Percentiles rank a stretch among this genome's conserved stretches.
Conservation (phyloP, 2,329 filamentous ascomycete species). For the Blastomyces emzantsi region DNA sequence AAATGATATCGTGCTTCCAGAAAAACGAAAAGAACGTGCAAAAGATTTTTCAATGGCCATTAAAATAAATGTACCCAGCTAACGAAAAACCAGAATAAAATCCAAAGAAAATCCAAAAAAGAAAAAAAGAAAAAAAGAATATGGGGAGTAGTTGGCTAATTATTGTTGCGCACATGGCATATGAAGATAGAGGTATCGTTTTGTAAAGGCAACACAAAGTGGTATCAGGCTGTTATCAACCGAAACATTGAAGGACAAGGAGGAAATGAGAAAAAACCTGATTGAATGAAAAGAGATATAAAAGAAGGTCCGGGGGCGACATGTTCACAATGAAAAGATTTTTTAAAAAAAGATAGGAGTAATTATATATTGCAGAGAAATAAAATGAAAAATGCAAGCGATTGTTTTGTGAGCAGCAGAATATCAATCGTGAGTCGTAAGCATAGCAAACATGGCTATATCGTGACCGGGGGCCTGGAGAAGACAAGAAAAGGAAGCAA, state of each 20-base stretch:
- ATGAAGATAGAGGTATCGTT: background rate
- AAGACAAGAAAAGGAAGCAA: background rate
- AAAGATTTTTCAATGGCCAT: background rate
- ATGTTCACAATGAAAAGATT: background rate
- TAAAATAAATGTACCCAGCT: background rate
- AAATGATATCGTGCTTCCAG: background rate
- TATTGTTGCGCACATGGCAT: background rate
- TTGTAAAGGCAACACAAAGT: background rate
- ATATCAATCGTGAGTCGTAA: conserved; percentile 1
- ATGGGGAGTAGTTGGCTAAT: background rate
- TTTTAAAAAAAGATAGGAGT: background rate
- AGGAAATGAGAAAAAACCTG: background rate
- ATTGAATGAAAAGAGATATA: too few relatives aligned
- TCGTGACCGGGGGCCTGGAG: background rate
- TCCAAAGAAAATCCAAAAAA: background rate
- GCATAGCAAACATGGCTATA: background rate
- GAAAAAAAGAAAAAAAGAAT: too few relatives aligned
- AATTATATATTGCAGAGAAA: conserved; percentile 1
- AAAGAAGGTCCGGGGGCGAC: background rate
- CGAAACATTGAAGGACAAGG: background rate
- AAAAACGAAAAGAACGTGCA: background rate
- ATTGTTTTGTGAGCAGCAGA: background rate
- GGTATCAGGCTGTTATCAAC: background rate
- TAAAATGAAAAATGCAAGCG: background rate
- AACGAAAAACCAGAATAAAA: background rate